phyloP scores from a whole-genome alignment of 2,329 filamentous ascomycete genomes.

The Sporothrix inflata region DNA sequence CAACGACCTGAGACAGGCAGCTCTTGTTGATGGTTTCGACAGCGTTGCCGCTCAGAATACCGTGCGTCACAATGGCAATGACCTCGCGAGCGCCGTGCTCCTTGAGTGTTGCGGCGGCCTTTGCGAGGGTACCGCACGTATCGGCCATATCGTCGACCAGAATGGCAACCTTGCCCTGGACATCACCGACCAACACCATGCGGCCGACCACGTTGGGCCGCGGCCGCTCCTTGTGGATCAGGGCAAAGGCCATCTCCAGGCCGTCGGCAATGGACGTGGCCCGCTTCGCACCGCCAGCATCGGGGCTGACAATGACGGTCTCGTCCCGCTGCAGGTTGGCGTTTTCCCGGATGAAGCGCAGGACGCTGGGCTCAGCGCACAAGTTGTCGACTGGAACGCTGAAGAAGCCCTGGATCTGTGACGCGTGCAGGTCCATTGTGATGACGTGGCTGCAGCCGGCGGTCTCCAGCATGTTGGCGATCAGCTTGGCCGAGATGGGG shows the following conservation, averaged over 20 bases:
- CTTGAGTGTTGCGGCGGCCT: constrained; percentile 87
- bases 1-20: constrained; percentile 75
- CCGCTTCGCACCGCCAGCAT: constrained; percentile 92
- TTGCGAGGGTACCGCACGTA: constrained; percentile 55
- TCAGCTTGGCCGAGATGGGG: constrained; percentile 94
- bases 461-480: constrained; percentile 96
- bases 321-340: constrained; percentile 51
- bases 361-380: constrained; percentile 89
- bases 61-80: constrained; percentile 75
- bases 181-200: constrained; percentile 95
- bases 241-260: constrained; percentile 84
- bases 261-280: constrained; percentile 92
- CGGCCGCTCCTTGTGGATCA: constrained; percentile 96
- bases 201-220: constrained; percentile 79
- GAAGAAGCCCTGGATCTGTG: constrained; percentile 72
- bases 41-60: constrained; percentile 61
- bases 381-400: constrained; percentile 77
- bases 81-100: constrained; percentile 85
- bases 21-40: constrained; percentile 84
- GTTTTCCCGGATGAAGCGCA: constrained; percentile 61
- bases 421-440: constrained; percentile 78
- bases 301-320: constrained; percentile 91
- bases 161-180: constrained; percentile 88
- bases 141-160: constrained; percentile 61
- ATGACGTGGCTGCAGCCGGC: constrained; percentile 74